Percentiles rank a stretch among this genome's conserved stretches.
These are phyloP conservation scores for Russula sp. DNA, from an alignment of 768 basidiomycete species.

Conservation along the genomic window DNA sequence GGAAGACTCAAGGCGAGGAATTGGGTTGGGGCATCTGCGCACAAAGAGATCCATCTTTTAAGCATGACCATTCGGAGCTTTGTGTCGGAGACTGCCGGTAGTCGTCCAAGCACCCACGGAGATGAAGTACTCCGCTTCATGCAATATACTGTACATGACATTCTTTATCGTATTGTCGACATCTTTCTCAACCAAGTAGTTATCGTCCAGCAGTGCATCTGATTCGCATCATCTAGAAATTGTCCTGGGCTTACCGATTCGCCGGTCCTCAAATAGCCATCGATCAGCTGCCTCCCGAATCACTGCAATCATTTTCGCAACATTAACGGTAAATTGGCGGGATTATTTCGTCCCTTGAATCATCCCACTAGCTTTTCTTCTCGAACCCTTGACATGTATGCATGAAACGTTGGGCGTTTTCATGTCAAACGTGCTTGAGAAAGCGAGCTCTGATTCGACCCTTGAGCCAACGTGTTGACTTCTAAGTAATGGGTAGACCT, in stretches of 20 bases:
- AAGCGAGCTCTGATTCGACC: background rate
- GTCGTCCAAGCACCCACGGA: too few species aligned
- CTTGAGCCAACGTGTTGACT: conserved; percentile 2
- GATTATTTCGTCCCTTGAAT: background rate
- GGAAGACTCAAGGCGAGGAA: background rate
- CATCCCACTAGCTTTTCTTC: background rate
- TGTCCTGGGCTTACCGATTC: background rate
- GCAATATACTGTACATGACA: too few species aligned
- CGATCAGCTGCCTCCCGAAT: conserved; percentile 1
- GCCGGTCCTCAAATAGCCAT: conserved; percentile 3
- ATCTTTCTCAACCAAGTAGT: conserved; percentile 1
- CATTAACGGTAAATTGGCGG: conserved; percentile 12
- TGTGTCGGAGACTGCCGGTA: conserved; percentile 16
- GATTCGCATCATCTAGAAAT: too few species aligned
- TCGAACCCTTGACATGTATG: background rate
- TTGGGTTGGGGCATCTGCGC: background rate
- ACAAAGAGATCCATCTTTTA: conserved; percentile 1
- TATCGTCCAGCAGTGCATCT: background rate
- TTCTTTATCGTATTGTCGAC: background rate
- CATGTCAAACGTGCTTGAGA: background rate
- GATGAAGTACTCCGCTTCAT: background rate
- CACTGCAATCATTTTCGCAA: background rate
- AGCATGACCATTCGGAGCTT: background rate
- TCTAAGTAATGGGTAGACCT: too few species aligned
- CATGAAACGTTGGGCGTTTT: background rate